These are phyloP conservation scores for Wickerhamiella slavikovae DNA, from an alignment of 805 yeast species.

Conservation along the genomic window DNA sequence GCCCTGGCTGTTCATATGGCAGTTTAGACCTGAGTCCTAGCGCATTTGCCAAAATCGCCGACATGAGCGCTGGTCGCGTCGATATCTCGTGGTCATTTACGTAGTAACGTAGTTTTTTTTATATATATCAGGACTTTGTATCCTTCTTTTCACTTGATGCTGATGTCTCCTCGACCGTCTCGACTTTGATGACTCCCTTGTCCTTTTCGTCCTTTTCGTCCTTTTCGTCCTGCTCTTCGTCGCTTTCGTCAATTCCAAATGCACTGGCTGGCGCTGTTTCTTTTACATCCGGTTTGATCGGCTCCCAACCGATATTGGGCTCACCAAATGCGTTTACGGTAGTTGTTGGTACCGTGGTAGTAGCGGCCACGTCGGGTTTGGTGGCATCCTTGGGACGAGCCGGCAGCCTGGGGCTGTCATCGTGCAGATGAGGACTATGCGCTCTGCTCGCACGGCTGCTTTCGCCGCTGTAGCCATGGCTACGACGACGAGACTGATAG, in stretches of 20 bases:
- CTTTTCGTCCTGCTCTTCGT: slow-evolving; percentile 6
- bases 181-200: neutral
- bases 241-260: slow-evolving; percentile 15
- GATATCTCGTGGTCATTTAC: slow-evolving; percentile 27
- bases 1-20: slow-evolving; percentile 30
- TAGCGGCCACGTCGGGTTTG: slow-evolving; percentile 2
- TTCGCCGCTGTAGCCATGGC: neutral
- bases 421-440: too few species aligned
- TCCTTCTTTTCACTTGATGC: neutral
- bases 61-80: slow-evolving; percentile 31
- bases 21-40: slow-evolving; percentile 41
- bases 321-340: slow-evolving; percentile 14
- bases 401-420: slow-evolving; percentile 1
- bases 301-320: slow-evolving; percentile 7
- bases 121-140: neutral
- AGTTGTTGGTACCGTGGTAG: too few species aligned
- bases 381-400: slow-evolving; percentile 6
- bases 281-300: slow-evolving; percentile 2
- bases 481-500: neutral
- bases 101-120: neutral
- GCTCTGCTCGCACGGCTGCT: slow-evolving; percentile 1
- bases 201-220: neutral
- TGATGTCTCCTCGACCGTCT: neutral
- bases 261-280: slow-evolving; percentile 9
- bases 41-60: slow-evolving; percentile 34